phyloP scores from a whole-genome alignment of 2,329 filamentous ascomycete species.

The Mollisiaceae sp. region DNA sequence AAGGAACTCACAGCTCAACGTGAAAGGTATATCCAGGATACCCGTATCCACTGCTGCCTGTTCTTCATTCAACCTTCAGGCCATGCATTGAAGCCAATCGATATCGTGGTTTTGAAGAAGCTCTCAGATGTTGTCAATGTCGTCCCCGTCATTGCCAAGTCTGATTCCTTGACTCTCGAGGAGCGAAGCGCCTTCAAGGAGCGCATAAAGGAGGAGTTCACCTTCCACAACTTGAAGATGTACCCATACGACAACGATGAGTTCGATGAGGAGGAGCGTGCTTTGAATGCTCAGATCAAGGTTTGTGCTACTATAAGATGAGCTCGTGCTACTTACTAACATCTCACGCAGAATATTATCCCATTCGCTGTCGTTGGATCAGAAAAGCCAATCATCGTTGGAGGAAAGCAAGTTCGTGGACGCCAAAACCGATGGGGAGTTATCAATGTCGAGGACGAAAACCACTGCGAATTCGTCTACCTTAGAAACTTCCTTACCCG shows the following conservation, averaged over 20 bases:
- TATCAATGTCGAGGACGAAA: conserved; percentile 99
- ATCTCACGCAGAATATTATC: conserved; percentile 73
- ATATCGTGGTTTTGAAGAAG: conserved; percentile 99
- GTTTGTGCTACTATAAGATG: conserved; percentile 53
- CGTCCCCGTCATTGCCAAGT: conserved; percentile 97
- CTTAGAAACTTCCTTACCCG: conserved; percentile 98
- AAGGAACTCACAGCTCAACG: conserved; percentile 99
- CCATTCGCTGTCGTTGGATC: conserved; percentile 98
- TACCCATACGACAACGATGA: conserved; percentile 99
- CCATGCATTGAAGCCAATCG: conserved; percentile 97
- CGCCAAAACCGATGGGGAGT: conserved; percentile 99
- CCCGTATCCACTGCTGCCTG: conserved; percentile 97
- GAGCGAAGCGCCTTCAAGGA: conserved; percentile 98
- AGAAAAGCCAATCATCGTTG: conserved; percentile 96
- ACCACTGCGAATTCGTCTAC: conserved; percentile 99
- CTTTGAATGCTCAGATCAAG: conserved; percentile 95
- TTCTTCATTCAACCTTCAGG: conserved; percentile 99
- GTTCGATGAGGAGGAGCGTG: conserved; percentile 94
- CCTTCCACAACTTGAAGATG: conserved; percentile 99
- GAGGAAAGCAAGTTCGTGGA: conserved; percentile 95
- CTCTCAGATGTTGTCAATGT: conserved; percentile 99
- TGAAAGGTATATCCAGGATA: conserved; percentile 99
- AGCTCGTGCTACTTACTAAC: conserved; percentile 42
- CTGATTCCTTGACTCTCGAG: conserved; percentile 93
- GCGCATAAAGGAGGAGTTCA: conserved; percentile 98